Evolutionary conservation across 345 rosid genomes (phyloP), one percentile per base, ranked within the genome.

Genomic region (Capsella bursapastoris): DNA sequence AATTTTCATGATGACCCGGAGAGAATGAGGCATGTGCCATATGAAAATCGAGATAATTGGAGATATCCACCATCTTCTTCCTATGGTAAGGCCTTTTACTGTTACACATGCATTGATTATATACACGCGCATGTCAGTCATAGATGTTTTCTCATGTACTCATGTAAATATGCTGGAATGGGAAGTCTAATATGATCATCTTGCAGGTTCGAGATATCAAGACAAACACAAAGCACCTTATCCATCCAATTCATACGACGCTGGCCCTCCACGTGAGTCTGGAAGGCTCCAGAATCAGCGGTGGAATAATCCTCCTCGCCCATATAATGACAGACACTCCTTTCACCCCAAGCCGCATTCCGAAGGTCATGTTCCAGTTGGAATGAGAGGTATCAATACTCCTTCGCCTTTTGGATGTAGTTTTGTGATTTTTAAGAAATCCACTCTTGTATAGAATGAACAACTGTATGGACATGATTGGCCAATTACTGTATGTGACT

Each of bases 21-120:
- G 71, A 89, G 98, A 89, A 84, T 86, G 92, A 84, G 86, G 79
- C 85, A 71, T 25, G 80, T 79, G 34, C 92, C 99, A 6, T 84
- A 80, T 29, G 97, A 89, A 35, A 63, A 10, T 52, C 75, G 85
- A 66, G 97, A 90, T 53, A 80, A 76, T 75, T 90, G 98, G 95
- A 88, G 95, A 80, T 83, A 72, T 81, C 81, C 78, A 53, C 78
- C 84, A 27, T 77, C 87, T 62, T 82, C 84, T 31, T 87, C 79
- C 78, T 77, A 85, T 48, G 98, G 98, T 93, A 72, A 78, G 82
- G 38, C 69, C 56, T 64, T 68, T 51, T 60, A 10, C 51, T 35
- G 7, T 40, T 22, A 37, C 57, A 14, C 2, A 0, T 65, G 31
- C 28, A 5, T 43, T 64, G 18, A 31, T 4, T 32, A 64, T 31